A percentile compares a stretch with the other conserved stretches of the same genome.
Conservation (phyloP, 495 filamentous ascomycete species). For the Hypoxylon cercidicola region DNA sequence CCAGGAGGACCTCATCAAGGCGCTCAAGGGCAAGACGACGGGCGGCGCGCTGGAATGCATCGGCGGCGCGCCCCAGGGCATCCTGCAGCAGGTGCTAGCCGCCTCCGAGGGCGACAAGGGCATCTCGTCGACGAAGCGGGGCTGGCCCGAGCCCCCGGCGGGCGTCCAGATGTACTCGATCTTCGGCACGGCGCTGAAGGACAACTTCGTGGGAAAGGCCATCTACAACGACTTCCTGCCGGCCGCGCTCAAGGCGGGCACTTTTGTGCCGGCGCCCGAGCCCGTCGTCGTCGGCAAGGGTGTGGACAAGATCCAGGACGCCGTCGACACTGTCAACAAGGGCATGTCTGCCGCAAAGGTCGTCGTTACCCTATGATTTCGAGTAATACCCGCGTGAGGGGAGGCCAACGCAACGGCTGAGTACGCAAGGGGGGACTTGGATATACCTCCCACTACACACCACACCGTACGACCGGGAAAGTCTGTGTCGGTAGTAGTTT, state of each 20-base stretch:
- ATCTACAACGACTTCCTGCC: conserved; percentile 40
- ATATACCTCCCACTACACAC: conserved; percentile 14
- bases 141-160: conserved; percentile 29
- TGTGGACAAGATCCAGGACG: conserved; percentile 36
- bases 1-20: conserved; percentile 45
- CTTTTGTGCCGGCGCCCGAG: conserved; percentile 28
- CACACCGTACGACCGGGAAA: background rate
- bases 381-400: conserved; percentile 5
- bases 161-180: conserved; percentile 36
- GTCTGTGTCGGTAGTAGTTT: background rate
- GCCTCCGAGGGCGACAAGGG: conserved; percentile 28
- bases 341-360: conserved; percentile 57
- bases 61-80: conserved; percentile 26
- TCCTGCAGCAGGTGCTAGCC: conserved; percentile 29
- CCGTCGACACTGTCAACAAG: conserved; percentile 40
- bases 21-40: conserved; percentile 41
- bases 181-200: conserved; percentile 25
- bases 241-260: conserved; percentile 26
- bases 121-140: conserved; percentile 36
- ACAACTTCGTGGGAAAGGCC: conserved; percentile 49
- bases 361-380: conserved; percentile 47
- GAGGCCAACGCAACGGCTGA: background rate
- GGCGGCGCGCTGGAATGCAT: conserved; percentile 39
- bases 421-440: background rate
- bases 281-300: conserved; percentile 30